Evolutionary conservation across 306 rosid genomes (phyloP).

Genomic region (Cucumis hystrix): DNA sequence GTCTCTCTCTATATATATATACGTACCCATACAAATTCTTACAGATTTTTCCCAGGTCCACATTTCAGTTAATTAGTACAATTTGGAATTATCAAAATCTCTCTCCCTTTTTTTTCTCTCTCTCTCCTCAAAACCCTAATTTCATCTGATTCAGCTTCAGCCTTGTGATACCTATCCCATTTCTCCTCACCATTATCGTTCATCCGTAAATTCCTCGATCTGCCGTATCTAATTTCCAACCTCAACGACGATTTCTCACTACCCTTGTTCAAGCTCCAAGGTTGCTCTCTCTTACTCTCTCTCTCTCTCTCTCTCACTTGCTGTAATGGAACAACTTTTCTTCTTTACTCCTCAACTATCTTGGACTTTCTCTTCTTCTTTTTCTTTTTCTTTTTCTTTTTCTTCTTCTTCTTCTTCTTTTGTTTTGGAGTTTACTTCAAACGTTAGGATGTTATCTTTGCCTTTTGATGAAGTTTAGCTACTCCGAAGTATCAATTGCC

Average conservation of each 20-base stretch:
- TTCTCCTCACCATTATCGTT: slow-evolving; percentile 13
- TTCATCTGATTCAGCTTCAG: slow-evolving; percentile 37
- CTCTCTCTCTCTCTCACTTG: background rate
- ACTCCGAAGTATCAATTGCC: background rate
- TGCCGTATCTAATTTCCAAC: slow-evolving; percentile 5
- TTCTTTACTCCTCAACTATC: background rate
- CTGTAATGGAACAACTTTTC: background rate
- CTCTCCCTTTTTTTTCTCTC: background rate
- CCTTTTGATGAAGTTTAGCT: background rate
- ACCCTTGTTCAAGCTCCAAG: slow-evolving; percentile 14
- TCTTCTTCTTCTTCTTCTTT: background rate
- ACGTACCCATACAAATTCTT: background rate
- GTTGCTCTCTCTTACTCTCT: slow-evolving; percentile 16
- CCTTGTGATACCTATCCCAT: slow-evolving; percentile 46
- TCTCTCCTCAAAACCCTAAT: slow-evolving; percentile 51
- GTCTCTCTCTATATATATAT: background rate
- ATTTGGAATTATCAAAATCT: background rate
- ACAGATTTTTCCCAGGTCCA: background rate
- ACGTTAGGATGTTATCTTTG: background rate
- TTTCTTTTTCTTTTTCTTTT: background rate
- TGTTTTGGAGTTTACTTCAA: background rate
- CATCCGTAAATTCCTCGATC: slow-evolving; percentile 14
- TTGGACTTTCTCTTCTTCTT: background rate
- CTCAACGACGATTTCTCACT: background rate
- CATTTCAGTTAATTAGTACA: slow-evolving; percentile 1